phyloP scores from a whole-genome alignment of 192 early-diverging fungal species.

The Geosiphon pyriformis region DNA sequence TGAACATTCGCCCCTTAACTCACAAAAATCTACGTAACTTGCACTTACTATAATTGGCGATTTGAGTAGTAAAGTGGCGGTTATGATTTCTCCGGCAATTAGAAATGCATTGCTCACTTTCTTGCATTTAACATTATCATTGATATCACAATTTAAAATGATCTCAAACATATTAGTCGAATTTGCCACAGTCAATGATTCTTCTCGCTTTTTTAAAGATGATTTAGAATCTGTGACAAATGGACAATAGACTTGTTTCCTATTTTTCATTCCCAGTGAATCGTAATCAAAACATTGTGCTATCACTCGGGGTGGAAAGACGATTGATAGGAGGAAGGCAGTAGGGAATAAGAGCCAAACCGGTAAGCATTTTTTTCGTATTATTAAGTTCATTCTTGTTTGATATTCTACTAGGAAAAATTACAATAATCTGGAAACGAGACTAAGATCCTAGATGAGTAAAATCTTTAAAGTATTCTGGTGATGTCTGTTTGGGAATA shows the following conservation, averaged over 20 bases:
- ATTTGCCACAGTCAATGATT: too few species aligned
- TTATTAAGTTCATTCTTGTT: too few species aligned
- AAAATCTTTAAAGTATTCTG: too few species aligned
- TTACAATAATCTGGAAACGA: too few species aligned
- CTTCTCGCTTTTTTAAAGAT: not conserved
- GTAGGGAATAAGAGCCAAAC: too few species aligned
- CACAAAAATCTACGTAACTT: conserved; percentile 33
- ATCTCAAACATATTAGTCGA: conserved; percentile 3
- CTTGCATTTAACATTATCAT: conserved; percentile 20
- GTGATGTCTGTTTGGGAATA: too few species aligned
- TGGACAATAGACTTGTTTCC: not conserved
- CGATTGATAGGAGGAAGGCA: too few species aligned
- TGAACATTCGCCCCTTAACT: not conserved
- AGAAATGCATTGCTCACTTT: conserved; percentile 27
- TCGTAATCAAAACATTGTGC: not conserved
- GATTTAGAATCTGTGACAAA: not conserved
- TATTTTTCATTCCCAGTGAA: not conserved
- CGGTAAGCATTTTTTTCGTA: too few species aligned
- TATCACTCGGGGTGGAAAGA: too few species aligned
- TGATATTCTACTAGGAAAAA: too few species aligned
- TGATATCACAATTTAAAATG: not conserved
- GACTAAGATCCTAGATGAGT: too few species aligned
- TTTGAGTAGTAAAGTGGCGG: conserved; percentile 25
- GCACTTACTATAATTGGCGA: conserved; percentile 32
- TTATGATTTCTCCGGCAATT: conserved; percentile 29